Evolutionary conservation across 805 yeast genomes (phyloP), one percentile per base, ranked within the genome.

Genomic region (Saccharomycopsis olivae): DNA sequence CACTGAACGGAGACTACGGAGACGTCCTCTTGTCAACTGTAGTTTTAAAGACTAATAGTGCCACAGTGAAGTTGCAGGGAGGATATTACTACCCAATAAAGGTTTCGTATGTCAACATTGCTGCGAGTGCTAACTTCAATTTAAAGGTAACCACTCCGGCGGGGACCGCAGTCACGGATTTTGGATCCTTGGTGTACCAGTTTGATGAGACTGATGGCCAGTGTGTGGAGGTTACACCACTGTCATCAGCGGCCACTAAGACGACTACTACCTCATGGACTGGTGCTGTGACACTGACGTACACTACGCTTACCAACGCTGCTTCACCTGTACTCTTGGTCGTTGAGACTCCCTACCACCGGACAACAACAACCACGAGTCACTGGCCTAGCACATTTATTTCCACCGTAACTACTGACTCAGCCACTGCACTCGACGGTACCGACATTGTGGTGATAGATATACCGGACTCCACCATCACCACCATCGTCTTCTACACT

Each of bases 61-160:
- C 29, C 19, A 13, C 16, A 6, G 33, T 20, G 6, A 39, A 46
- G 21, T 43, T 56, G 28, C 38, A 43, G 6, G 53, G 41, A 4
- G 61, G 61, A 14, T 35, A 39, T 24, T 54, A 50, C 41, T 58
- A 57, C 39, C 63, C 63, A 14, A 42, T 56, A 3, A 51, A 57
- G 40, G 39, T 56, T n/a, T 50, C 54, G 10, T 52, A 41, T 23
- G 45, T 50, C 16, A 57, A 58, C 31, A 41, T 49, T 32, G 44
- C 40, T 16, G 44, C 43, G 36, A 40, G 39, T 6, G 53, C 48
- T 35, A 41, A 46, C 8, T 35, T 52, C 23, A 38, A 39, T 10
- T 46, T 53, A n/a, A 23, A 46, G 5, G 49, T 49, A 28, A 42
- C 60, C 2, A 13, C 14, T 15, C 36, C 29, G n/a, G 40, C 30